Evolutionary conservation across 1,139 yeast species (phyloP).

Genomic region (Arxiozyma telluris): DNA sequence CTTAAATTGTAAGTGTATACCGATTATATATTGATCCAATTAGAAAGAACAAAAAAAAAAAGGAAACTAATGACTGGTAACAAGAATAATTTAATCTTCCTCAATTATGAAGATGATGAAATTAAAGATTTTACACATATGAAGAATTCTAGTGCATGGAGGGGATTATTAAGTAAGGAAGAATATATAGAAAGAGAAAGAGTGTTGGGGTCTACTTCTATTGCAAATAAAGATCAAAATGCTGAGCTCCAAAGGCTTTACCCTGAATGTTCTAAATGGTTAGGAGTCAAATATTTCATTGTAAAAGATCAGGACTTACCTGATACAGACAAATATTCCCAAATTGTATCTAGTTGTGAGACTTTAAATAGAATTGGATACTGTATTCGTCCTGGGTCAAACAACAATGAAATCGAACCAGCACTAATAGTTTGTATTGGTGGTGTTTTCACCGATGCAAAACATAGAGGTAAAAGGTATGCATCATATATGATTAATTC

Average conservation of each 20-base stretch:
- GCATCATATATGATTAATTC: conserved; percentile 47
- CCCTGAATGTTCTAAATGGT: conserved; percentile 19
- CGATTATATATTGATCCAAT: no score
- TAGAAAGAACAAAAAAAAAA: background rate
- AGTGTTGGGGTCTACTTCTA: conserved; percentile 36
- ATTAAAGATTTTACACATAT: conserved; percentile 40
- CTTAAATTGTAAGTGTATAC: background rate
- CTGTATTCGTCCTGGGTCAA: conserved; percentile 18
- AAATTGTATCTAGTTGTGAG: conserved; percentile 41
- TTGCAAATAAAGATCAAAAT: conserved; percentile 20
- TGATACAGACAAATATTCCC: conserved; percentile 20
- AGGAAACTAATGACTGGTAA: background rate
- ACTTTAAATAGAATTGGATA: conserved; percentile 38
- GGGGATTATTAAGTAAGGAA: conserved; percentile 36
- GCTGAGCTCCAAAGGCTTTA: conserved; percentile 14
- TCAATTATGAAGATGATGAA: conserved; percentile 32
- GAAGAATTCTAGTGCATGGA: conserved; percentile 48
- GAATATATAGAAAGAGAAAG: conserved; percentile 47
- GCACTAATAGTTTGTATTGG: conserved; percentile 51
- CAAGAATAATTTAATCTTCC: conserved; percentile 9
- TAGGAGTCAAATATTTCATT: conserved; percentile 33
- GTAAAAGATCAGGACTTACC: conserved; percentile 29
- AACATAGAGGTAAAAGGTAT: conserved; percentile 55
- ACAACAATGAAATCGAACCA: conserved; percentile 22
- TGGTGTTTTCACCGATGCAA: conserved; percentile 53